Evolutionary conservation across 2,329 filamentous ascomycete species (phyloP), one percentile per base, ranked within the genome.

Genomic region (Chaetomiaceae sp.): DNA sequence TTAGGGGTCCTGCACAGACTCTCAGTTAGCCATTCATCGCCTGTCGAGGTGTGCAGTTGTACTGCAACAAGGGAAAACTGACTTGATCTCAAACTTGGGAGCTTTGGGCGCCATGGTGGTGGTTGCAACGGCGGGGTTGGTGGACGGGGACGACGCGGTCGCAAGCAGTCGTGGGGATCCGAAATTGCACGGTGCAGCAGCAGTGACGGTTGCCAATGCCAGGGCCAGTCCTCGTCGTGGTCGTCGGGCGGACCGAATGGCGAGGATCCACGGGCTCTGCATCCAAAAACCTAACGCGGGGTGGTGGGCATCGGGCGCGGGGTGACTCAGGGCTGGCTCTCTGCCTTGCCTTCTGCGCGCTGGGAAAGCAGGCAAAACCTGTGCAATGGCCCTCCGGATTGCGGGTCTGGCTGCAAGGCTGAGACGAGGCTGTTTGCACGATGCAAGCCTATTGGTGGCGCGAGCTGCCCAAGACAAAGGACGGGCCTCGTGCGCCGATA

Each of bases 1-100:
- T 89, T 89, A 49, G 85, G 84, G 57, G 81, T 84, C 72, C 89
- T 89, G 62, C 19, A 14, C 15, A 88, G 70, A 24, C 6, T 24
- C 79, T 18, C 14, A 22, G 27, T 52, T 29, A 54, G 49, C 38
- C 15, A 29, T 9, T 43, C 24, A n/a, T n/a, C n/a, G n/a, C n/a
- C n/a, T n/a, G n/a, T n/a, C n/a, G n/a, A n/a, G n/a, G n/a, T n/a
- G n/a, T n/a, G n/a, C n/a, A n/a, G n/a, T n/a, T n/a, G n/a, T n/a
- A n/a, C n/a, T n/a, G n/a, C n/a, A n/a, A n/a, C n/a, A n/a, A n/a
- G n/a, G n/a, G n/a, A n/a, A 14, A 27, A 44, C 48, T 17, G 41
- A 55, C 52, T 54, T 55, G 45, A 51, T 53, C 40, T 55, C 51
- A 18, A 54, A 54, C 47, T 54, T 55, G 34, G 51, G 50, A 32